A percentile compares a stretch with the other conserved stretches of the same genome.
These are phyloP conservation scores for Erigeron canadensis DNA, from an alignment of 129 eudicot genomes.

Conservation along the genomic window DNA sequence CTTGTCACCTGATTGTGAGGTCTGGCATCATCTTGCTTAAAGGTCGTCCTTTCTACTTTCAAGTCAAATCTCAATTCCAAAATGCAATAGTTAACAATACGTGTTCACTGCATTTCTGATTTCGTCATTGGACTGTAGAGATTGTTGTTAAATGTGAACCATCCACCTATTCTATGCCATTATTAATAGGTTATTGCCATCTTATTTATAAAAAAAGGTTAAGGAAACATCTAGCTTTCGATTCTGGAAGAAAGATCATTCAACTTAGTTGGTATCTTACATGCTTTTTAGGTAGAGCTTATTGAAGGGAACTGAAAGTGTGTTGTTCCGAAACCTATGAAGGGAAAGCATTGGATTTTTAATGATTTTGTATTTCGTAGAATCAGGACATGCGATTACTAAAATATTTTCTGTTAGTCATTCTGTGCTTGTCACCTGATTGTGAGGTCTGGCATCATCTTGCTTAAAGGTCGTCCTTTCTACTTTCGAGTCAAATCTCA, in stretches of 20 bases:
- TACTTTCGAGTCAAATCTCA: conserved; percentile 1
- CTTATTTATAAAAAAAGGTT: background rate
- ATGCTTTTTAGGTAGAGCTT: background rate
- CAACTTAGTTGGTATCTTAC: background rate
- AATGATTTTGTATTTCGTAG: background rate
- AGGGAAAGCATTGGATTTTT: background rate
- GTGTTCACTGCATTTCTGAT: background rate
- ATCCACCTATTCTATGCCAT: background rate
- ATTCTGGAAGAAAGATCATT: background rate
- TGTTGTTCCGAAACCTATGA: background rate
- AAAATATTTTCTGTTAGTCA: background rate
- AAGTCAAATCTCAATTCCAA: conserved; percentile 1
- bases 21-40: conserved; percentile 1
- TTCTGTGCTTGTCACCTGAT: background rate
- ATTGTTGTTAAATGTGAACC: background rate
- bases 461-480: conserved; percentile 11
- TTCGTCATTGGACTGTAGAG: background rate
- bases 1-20: conserved; percentile 1
- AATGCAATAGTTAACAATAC: background rate
- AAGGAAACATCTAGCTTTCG: background rate
- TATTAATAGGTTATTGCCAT: background rate
- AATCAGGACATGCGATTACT: background rate
- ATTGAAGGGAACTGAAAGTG: no score
- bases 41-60: conserved; percentile 6
- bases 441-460: background rate